Conservation (phyloP, 352 stramenopile species). For the Phytophthora syringae region DNA sequence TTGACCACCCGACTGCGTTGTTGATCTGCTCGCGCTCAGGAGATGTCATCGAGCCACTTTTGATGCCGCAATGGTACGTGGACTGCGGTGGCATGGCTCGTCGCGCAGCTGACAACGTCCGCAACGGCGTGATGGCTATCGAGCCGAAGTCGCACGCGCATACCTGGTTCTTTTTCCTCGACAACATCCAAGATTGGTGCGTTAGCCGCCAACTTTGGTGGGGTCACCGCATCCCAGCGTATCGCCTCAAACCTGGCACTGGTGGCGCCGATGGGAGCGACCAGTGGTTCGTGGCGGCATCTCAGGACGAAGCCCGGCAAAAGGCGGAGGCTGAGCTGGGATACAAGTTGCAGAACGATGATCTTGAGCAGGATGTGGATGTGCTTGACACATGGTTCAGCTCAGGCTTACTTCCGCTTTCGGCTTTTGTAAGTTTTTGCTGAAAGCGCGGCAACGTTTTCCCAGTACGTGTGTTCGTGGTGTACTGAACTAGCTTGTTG, state of each 20-base stretch:
- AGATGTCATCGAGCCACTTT: conserved; percentile 98
- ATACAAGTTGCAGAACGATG: conserved; percentile 69
- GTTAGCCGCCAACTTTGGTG: conserved; percentile 99
- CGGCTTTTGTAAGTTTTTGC: conserved; percentile 58
- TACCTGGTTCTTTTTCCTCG: conserved; percentile 98
- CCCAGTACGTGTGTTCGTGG: no score
- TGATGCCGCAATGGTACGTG: conserved; percentile 99
- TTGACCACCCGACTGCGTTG: conserved; percentile 85
- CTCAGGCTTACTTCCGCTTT: conserved; percentile 96
- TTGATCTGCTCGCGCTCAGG: conserved; percentile 97
- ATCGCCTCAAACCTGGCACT: conserved; percentile 68
- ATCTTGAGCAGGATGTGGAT: conserved; percentile 97
- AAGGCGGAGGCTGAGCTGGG: conserved; percentile 90
- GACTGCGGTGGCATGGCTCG: conserved; percentile 96
- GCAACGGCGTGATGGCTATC: conserved; percentile 95
- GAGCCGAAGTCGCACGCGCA: conserved; percentile 92
- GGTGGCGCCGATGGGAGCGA: conserved; percentile 31
- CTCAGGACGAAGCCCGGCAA: conserved; percentile 88
- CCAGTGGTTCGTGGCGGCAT: conserved; percentile 96
- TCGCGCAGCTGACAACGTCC: conserved; percentile 93
- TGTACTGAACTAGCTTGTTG: conserved; percentile 40
- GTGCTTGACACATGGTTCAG: conserved; percentile 99
- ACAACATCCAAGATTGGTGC: conserved; percentile 99
- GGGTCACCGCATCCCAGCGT: conserved; percentile 99
- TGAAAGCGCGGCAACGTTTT: not conserved